Evolutionary conservation across 2,329 filamentous ascomycete species (phyloP), one percentile per base, ranked within the genome.

Genomic region (Botryotinia calthae): DNA sequence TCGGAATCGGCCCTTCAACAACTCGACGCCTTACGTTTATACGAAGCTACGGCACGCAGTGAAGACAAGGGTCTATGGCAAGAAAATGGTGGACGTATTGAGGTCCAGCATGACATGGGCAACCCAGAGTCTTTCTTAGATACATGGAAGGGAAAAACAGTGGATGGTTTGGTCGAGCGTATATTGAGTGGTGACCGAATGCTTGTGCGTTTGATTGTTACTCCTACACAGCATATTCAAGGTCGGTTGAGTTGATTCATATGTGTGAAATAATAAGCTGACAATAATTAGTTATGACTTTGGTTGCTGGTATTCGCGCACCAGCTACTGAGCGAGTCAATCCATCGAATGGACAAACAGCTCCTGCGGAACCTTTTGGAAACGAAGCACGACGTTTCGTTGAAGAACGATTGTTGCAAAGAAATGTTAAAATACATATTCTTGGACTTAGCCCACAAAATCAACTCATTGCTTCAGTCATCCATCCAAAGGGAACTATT

Each of bases 401-500:
- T 62, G 96, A 99, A 83, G 84, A 89, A 63, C 88, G 96, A 78
- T 84, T 99, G 73, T 87, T 97, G 76, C 96, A 98, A 83, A 91
- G 96, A 76, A 91, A 91, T 80, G 90, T 97, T 76, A 90, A 93
- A 82, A 88, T 97, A 71, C 89, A 93, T 76, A 88, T 98, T 74
- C 88, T 98, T 34, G 96, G 96, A 61, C 88, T 93, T 51, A 97
- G 93, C 75, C 93, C 94, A 1, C 95, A 98, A 82, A 93, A 93
- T 73, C 93, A 98, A 80, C 87, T 99, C n/a, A 90, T 99, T 71
- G 96, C 93, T 72, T 90, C 90, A 67, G 87, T 99, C 61, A 87
- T 95, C 76, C 96, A 99, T 84, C 95, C 95, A 42, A 89, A 91
- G 74, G 96, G 96, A 75, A 97, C 94, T 83, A 97, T 99, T 81